Conservation (phyloP, 2,329 filamentous ascomycete genomes). For the Talaromyces marneffei region DNA sequence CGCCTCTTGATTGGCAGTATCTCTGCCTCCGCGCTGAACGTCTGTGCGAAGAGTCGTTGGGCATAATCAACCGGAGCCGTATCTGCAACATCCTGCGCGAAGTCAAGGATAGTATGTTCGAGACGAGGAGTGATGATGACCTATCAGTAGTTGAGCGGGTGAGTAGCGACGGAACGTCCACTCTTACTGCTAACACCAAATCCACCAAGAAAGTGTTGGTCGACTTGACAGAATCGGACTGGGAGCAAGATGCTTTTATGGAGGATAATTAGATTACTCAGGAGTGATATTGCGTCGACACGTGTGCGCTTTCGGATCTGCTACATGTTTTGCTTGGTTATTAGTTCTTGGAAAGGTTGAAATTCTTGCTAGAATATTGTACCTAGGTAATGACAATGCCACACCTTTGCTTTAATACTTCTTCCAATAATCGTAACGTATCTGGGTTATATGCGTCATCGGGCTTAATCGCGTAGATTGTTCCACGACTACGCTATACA, state of each 20-base stretch:
- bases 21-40: constrained; percentile 10
- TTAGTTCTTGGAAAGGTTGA: neutral
- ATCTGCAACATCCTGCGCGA: constrained; percentile 8
- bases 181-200: neutral
- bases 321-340: neutral
- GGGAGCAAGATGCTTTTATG: neutral
- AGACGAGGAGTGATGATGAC: neutral
- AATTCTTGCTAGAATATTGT: neutral
- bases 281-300: neutral
- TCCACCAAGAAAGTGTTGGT: neutral
- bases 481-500: neutral
- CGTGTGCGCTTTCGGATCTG: neutral
- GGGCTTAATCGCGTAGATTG: neutral
- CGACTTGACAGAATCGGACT: neutral
- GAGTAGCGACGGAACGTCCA: neutral
- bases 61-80: constrained; percentile 6
- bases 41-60: constrained; percentile 10
- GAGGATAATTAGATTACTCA: neutral
- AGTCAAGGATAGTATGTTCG: neutral
- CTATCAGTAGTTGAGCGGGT: neutral
- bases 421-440: neutral
- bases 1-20: constrained; percentile 10
- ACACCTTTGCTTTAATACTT: neutral
- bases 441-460: neutral
- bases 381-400: neutral